Evolutionary conservation across 2,329 filamentous ascomycete genomes (phyloP).

Genomic region (Endothia cerciana): DNA sequence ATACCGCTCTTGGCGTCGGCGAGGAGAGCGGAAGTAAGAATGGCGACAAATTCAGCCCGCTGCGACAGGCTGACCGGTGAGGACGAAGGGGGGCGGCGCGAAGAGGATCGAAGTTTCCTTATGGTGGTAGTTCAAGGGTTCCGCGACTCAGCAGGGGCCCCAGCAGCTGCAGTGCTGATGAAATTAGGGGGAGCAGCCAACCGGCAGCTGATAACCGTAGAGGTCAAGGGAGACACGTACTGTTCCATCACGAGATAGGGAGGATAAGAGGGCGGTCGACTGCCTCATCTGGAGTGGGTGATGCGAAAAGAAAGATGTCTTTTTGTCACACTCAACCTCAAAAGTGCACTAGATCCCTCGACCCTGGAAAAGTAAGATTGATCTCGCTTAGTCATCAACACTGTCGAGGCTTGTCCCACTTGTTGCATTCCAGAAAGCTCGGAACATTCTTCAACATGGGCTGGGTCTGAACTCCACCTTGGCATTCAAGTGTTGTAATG

Average conservation of each 20-base stretch:
- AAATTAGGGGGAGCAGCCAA: not conserved
- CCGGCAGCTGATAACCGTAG: not conserved
- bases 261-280: not conserved
- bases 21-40: not conserved
- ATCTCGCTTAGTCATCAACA: not conserved
- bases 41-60: not conserved
- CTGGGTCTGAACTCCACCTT: not conserved
- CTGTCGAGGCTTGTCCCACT: not conserved
- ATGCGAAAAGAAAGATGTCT: not conserved
- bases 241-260: not conserved
- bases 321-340: not conserved
- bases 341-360: not conserved
- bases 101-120: not conserved
- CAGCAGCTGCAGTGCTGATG: not conserved
- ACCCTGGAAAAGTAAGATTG: not conserved
- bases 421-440: too few relatives aligned
- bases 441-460: not conserved
- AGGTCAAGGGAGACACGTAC: not conserved
- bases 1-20: not conserved
- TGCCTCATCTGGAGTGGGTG: not conserved
- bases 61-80: not conserved
- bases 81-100: not conserved
- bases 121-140: conserved; percentile 4
- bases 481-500: not conserved
- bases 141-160: conserved; percentile 3